Evolutionary conservation across 2,329 filamentous ascomycete genomes (phyloP).

Genomic region (Pseudocercospora macadamiae): DNA sequence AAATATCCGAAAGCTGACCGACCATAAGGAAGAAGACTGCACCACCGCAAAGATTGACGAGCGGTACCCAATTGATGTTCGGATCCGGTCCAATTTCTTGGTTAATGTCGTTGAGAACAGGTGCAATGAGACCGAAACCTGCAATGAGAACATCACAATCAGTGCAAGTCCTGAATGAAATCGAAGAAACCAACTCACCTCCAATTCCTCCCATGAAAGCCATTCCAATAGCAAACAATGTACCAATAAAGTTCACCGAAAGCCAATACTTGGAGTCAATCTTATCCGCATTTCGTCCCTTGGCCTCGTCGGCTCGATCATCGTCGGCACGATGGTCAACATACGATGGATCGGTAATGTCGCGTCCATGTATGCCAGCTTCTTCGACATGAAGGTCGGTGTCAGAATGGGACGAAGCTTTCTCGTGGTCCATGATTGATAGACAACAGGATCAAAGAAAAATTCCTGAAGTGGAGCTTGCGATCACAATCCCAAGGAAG

Average conservation of each 20-base stretch:
- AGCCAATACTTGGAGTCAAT: constrained; percentile 31
- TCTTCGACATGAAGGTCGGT: constrained; percentile 22
- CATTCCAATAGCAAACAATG: constrained; percentile 31
- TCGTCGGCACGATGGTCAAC: constrained; percentile 29
- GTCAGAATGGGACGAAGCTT: not conserved
- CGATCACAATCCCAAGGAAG: too few species aligned
- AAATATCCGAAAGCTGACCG: constrained; percentile 44
- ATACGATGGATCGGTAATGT: constrained; percentile 14
- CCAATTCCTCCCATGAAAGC: constrained; percentile 34
- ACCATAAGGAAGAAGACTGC: constrained; percentile 31
- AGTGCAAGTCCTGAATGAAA: too few species aligned
- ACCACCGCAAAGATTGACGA: constrained; percentile 40
- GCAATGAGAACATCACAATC: not conserved
- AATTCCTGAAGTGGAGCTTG: not conserved
- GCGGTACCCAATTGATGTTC: constrained; percentile 43
- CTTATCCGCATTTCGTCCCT: constrained; percentile 29
- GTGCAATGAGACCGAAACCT: constrained; percentile 33
- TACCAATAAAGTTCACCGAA: constrained; percentile 31
- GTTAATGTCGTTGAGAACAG: constrained; percentile 37
- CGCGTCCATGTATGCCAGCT: constrained; percentile 5
- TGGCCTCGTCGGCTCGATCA: constrained; percentile 30
- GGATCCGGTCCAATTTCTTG: constrained; percentile 43
- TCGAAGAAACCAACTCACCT: too few species aligned
- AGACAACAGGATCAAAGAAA: not conserved
- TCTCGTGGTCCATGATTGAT: not conserved